Conservation (phyloP, 2,329 filamentous ascomycete species). For the Calonectria pseudoreteaudii region DNA sequence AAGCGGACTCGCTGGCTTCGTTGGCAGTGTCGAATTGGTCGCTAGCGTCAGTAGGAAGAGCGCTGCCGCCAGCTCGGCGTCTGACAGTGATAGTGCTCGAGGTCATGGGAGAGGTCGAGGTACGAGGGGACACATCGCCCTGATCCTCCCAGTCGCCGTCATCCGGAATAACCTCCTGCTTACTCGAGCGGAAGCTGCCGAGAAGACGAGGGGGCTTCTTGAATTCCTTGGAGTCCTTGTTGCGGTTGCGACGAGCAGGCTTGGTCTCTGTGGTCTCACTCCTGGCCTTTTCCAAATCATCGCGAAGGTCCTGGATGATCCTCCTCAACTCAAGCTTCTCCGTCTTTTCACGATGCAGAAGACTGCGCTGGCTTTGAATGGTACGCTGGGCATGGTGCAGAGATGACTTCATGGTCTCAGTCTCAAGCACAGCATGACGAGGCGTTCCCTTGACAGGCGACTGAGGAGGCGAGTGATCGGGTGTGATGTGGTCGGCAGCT, state of each 20-base stretch:
- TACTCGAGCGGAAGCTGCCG: constrained; percentile 78
- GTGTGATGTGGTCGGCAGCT: constrained; percentile 77
- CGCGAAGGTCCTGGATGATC: constrained; percentile 93
- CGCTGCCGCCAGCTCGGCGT: constrained; percentile 24
- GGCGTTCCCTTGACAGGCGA: constrained; percentile 94
- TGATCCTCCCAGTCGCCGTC: constrained; percentile 95
- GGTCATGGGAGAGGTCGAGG: constrained; percentile 36
- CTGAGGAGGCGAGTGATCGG: constrained; percentile 89
- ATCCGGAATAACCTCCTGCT: constrained; percentile 82
- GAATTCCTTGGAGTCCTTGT: constrained; percentile 73
- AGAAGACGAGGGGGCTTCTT: constrained; percentile 85
- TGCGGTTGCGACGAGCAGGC: constrained; percentile 71
- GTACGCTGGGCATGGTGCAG: constrained; percentile 94
- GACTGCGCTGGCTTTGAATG: constrained; percentile 94
- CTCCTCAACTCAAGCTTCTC: constrained; percentile 97
- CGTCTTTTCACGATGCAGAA: constrained; percentile 97
- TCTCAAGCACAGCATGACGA: constrained; percentile 90
- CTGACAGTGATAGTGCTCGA: constrained; percentile 33
- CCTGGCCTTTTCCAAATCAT: constrained; percentile 84
- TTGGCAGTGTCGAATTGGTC: constrained; percentile 86
- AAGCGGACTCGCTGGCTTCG: constrained; percentile 75
- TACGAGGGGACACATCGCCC: constrained; percentile 43
- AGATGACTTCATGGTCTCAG: constrained; percentile 94
- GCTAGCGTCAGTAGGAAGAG: constrained; percentile 60
- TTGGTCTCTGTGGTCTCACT: constrained; percentile 59